Evolutionary conservation across 2,329 filamentous ascomycete species (phyloP).

Genomic region (Periconia sp.): DNA sequence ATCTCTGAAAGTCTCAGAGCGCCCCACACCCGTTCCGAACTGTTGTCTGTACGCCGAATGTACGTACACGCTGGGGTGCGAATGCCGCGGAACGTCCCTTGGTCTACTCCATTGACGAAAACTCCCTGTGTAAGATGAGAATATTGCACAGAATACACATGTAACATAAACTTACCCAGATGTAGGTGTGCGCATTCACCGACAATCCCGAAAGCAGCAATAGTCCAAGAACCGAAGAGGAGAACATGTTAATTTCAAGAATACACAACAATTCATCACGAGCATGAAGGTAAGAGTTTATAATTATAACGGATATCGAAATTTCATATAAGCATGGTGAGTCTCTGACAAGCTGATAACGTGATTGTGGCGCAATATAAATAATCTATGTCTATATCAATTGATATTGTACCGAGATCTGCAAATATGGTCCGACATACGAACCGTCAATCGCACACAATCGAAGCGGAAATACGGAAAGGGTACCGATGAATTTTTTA

Average conservation of each 20-base stretch:
- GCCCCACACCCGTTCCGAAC: no score
- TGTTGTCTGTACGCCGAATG: no score
- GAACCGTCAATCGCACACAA: not conserved
- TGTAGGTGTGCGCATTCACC: conserved; percentile 29
- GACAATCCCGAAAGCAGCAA: conserved; percentile 18
- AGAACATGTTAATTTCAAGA: conserved; percentile 11
- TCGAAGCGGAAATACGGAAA: not conserved
- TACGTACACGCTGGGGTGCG: conserved; percentile 28
- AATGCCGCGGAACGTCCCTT: conserved; percentile 31
- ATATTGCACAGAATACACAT: not conserved
- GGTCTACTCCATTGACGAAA: conserved; percentile 34
- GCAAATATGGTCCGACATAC: not conserved
- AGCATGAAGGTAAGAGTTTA: not conserved
- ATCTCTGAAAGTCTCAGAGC: no score
- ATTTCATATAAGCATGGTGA: not conserved
- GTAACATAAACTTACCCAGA: conserved; percentile 21
- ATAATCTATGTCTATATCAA: not conserved
- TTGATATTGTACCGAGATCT: not conserved
- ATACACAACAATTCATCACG: not conserved
- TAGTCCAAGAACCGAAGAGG: conserved; percentile 12
- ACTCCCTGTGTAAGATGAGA: conserved; percentile 21
- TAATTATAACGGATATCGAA: not conserved
- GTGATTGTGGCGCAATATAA: not conserved
- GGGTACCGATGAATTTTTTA: not conserved
- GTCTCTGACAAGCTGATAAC: not conserved